Evolutionary conservation across 1,139 yeast genomes (phyloP).

Genomic region (Yamadazyma trypodendri): DNA sequence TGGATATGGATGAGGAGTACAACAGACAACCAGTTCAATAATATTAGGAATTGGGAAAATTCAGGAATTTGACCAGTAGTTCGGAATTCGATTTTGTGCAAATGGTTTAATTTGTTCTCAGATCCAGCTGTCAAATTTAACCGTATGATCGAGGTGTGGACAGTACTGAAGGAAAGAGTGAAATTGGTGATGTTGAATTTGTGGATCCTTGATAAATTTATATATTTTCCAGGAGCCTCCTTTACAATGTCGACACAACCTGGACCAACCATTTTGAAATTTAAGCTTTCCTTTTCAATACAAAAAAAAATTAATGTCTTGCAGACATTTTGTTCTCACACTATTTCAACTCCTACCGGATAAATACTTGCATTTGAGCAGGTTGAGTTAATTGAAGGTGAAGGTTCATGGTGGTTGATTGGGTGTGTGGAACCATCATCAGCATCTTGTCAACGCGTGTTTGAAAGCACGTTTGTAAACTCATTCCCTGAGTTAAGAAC

Average conservation of each 20-base stretch:
- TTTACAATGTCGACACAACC: conserved; percentile 1
- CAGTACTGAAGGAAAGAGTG: background rate
- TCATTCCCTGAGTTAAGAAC: no score
- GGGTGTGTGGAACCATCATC: no score
- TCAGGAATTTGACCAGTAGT: background rate
- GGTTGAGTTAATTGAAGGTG: background rate
- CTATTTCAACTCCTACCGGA: conserved; percentile 2
- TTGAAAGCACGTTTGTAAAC: no score
- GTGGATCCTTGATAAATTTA: background rate
- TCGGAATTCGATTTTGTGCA: no score
- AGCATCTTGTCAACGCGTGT: no score
- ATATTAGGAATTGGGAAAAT: no score
- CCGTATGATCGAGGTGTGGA: no score
- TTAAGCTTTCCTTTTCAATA: background rate
- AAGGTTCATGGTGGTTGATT: no score
- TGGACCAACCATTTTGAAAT: background rate
- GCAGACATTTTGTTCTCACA: background rate
- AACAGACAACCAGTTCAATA: no score
- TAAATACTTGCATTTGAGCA: background rate
- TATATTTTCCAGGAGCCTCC: background rate
- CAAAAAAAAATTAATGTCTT: conserved; percentile 1
- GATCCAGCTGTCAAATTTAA: background rate
- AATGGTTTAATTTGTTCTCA: background rate
- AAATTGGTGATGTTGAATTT: background rate
- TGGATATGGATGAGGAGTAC: no score